Percentiles rank a stretch among this genome's conserved stretches.
Conservation (phyloP, 2,329 filamentous ascomycete species). For the Ceratocystiopsis minuta region DNA sequence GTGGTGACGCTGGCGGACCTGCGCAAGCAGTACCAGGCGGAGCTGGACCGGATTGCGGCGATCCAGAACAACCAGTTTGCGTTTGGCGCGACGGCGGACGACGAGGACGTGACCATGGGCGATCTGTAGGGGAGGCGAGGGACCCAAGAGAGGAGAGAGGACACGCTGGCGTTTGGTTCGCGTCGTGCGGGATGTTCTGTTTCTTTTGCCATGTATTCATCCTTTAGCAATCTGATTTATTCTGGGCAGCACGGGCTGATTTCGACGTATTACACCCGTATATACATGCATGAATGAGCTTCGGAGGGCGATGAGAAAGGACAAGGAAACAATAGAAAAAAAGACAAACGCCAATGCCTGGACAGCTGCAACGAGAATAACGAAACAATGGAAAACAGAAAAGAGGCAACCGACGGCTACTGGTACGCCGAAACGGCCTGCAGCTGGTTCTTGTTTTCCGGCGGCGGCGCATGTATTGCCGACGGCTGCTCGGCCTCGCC, state of each 20-base stretch:
- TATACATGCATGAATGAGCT: no score
- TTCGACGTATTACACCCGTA: no score
- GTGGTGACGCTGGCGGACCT: conserved; percentile 76
- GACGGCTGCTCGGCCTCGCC: conserved; percentile 15
- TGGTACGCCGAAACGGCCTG: conserved; percentile 17
- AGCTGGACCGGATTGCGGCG: conserved; percentile 73
- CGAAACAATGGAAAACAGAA: no score
- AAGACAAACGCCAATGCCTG: background rate
- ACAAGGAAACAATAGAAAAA: background rate
- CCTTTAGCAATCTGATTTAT: no score
- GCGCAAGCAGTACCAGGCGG: conserved; percentile 72
- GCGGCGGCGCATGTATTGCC: conserved; percentile 20
- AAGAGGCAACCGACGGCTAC: no score
- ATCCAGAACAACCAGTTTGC: conserved; percentile 84
- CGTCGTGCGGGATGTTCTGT: background rate
- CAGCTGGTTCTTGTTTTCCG: conserved; percentile 25
- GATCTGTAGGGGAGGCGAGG: conserved; percentile 15
- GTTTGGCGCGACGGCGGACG: conserved; percentile 33
- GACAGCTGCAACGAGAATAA: no score
- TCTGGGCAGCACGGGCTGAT: no score
- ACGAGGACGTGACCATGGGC: conserved; percentile 34
- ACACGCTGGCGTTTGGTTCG: background rate
- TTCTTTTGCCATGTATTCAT: background rate
- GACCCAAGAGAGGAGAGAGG: background rate
- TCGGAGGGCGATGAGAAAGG: no score